Percentiles rank a stretch among this genome's conserved stretches.
Conservation (phyloP, 805 yeast species). For the Myxozyma monticola region DNA sequence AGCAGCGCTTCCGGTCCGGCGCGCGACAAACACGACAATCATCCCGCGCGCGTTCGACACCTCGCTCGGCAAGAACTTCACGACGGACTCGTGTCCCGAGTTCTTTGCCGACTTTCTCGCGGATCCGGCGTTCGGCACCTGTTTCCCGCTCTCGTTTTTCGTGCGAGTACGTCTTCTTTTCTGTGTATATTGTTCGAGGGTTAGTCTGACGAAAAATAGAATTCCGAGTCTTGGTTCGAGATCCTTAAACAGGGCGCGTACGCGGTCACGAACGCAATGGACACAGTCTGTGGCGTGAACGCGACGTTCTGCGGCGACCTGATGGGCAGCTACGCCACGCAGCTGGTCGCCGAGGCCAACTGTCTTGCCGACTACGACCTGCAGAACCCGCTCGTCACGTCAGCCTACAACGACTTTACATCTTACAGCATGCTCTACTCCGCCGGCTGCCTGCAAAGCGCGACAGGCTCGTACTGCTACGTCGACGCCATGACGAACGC, state of each 20-base stretch:
- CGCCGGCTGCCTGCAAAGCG: conserved; percentile 35
- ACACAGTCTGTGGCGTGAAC: conserved; percentile 35
- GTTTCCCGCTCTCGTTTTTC: conserved; percentile 38
- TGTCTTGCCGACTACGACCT: conserved; percentile 33
- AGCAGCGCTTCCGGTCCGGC: too few relatives aligned
- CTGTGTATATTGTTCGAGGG: background rate
- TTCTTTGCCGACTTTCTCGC: conserved; percentile 34
- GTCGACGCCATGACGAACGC: conserved; percentile 33
- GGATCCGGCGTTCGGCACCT: conserved; percentile 32
- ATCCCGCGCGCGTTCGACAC: conserved; percentile 36
- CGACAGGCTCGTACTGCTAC: conserved; percentile 35
- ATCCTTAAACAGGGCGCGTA: conserved; percentile 34
- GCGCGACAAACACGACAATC: conserved; percentile 2
- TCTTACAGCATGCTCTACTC: conserved; percentile 34
- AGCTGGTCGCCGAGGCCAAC: conserved; percentile 17
- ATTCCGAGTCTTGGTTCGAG: conserved; percentile 35
- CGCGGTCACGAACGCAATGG: conserved; percentile 33
- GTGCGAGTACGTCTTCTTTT: conserved; percentile 24
- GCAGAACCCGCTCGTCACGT: conserved; percentile 35
- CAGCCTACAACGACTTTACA: conserved; percentile 35
- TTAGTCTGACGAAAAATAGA: conserved; percentile 7
- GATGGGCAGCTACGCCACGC: conserved; percentile 31
- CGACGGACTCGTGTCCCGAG: conserved; percentile 33
- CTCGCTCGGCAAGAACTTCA: conserved; percentile 35
- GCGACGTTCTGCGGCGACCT: conserved; percentile 26